Evolutionary conservation across 108 stramenopile genomes (phyloP).

Genomic region (Schizochytrium sp.): DNA sequence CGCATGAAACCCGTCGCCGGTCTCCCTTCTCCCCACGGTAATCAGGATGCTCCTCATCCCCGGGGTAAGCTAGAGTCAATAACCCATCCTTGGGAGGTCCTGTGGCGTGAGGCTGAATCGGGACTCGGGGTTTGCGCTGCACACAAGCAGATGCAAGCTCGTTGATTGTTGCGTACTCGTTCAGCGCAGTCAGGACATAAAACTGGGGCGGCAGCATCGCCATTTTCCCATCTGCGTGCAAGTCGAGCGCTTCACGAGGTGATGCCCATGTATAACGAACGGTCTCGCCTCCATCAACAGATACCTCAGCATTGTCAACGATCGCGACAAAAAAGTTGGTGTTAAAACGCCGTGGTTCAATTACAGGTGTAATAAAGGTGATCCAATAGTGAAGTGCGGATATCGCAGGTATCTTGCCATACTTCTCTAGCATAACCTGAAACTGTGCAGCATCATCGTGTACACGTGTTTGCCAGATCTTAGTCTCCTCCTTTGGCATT

Average conservation of each 20-base stretch:
- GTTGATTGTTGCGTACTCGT: background rate
- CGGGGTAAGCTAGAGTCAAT: slow-evolving; percentile 5
- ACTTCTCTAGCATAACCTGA: background rate
- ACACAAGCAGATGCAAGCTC: background rate
- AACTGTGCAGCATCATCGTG: slow-evolving; percentile 17
- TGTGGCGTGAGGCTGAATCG: slow-evolving; percentile 33
- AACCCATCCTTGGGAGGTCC: background rate
- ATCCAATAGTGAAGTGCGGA: slow-evolving; percentile 49
- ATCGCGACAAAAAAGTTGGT: slow-evolving; percentile 33
- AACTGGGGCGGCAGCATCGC: slow-evolving; percentile 32
- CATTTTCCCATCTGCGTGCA: slow-evolving; percentile 20
- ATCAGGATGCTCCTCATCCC: slow-evolving; percentile 46
- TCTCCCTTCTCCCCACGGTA: background rate
- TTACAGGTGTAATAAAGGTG: slow-evolving; percentile 47
- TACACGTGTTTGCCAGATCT: slow-evolving; percentile 18
- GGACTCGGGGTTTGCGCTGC: background rate
- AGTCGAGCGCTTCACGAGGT: slow-evolving; percentile 4
- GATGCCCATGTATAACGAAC: slow-evolving; percentile 28
- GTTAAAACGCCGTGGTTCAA: background rate
- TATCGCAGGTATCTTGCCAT: slow-evolving; percentile 22
- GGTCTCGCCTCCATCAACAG: slow-evolving; percentile 41
- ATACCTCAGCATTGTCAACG: slow-evolving; percentile 6
- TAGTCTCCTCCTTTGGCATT: background rate
- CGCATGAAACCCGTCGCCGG: slow-evolving; percentile 5
- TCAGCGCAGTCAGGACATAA: slow-evolving; percentile 8